Evolutionary conservation across 1,139 yeast species (phyloP), one percentile per base, ranked within the genome.

Genomic region (Pichia sp.): DNA sequence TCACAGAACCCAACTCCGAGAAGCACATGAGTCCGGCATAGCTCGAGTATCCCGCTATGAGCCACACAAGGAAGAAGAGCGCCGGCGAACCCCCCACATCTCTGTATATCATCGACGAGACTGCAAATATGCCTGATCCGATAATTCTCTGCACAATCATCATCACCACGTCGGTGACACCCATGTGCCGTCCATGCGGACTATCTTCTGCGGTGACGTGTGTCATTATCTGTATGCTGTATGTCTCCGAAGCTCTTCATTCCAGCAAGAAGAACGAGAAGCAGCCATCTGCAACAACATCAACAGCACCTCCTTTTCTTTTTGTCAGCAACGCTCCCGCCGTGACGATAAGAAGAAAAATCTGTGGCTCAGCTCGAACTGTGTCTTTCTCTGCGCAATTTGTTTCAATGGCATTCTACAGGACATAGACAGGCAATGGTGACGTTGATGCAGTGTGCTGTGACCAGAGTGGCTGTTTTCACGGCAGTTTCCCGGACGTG

Each of bases 101-200:
- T 47, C 77, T 78, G 63, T 79, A 84, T 41, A 86, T 81, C 29
- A 84, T 80, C 16, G 87, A 78, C 0, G 92, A 85, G 1, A 85
- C 81, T 15, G 90, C 85, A 70, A 86, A 84, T 16, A 86, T 85
- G 0, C 93, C 93, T 1, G 90, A 82, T 0, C 93, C 93, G n/a
- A 86, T 74, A 46, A 86, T 85, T 57, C 90, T 72, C 29, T 88
- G 81, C 3, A 86, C 76, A 61, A 84, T 83, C 56, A 85, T 67
- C 53, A 84, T 77, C 50, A 84, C 75, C 0, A 88, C 84, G 5
- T 90, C 82, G 62, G 78, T 84, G 1, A 84, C 66, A 0, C 92
- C 92, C 57, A 86, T 67, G 67, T 86, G 90, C 38, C 93, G 72
- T 1, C 93, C 92, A 60, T 84, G 90, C 0, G 92, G 92, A 0